Conservation (phyloP, 257 asterid genomes). For the Marsdenia floribunda region DNA sequence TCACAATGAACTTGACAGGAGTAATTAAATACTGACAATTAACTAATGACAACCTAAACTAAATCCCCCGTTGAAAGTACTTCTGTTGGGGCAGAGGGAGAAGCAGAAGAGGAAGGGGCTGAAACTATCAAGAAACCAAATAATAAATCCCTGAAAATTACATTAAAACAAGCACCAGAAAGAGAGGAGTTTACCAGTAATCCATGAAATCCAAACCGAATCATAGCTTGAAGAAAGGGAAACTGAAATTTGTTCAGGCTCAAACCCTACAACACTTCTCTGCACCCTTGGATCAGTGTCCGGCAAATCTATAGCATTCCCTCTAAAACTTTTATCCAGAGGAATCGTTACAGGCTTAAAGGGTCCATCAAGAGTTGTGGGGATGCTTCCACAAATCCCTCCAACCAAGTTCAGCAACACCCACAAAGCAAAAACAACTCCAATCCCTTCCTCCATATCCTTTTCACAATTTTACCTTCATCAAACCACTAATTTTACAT, state of each 20-base stretch:
- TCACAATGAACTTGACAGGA: background rate
- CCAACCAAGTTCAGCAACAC: conserved; percentile 23
- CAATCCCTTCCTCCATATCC: conserved; percentile 20
- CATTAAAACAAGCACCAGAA: background rate
- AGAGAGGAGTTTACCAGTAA: conserved; percentile 50
- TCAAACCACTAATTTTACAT: background rate
- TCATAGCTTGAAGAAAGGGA: conserved; percentile 68
- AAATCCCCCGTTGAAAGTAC: background rate
- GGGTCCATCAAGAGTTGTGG: conserved; percentile 85
- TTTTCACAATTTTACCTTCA: conserved; percentile 11
- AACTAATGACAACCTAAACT: background rate
- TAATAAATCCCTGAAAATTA: background rate
- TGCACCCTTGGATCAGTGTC: conserved; percentile 74
- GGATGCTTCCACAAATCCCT: conserved; percentile 32
- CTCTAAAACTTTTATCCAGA: conserved; percentile 64
- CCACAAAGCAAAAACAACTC: conserved; percentile 15
- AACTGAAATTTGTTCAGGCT: conserved; percentile 82
- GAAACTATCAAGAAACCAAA: background rate
- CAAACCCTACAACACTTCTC: conserved; percentile 56
- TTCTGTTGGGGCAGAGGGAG: background rate
- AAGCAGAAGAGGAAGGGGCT: background rate
- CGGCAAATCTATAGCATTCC: conserved; percentile 78
- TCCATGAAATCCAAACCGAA: conserved; percentile 94
- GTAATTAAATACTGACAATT: background rate
- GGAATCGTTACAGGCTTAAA: conserved; percentile 73